Base-by-base conservation (phyloP, 2,329 filamentous ascomycete species). In the Metarhizium robertsii region DNA sequence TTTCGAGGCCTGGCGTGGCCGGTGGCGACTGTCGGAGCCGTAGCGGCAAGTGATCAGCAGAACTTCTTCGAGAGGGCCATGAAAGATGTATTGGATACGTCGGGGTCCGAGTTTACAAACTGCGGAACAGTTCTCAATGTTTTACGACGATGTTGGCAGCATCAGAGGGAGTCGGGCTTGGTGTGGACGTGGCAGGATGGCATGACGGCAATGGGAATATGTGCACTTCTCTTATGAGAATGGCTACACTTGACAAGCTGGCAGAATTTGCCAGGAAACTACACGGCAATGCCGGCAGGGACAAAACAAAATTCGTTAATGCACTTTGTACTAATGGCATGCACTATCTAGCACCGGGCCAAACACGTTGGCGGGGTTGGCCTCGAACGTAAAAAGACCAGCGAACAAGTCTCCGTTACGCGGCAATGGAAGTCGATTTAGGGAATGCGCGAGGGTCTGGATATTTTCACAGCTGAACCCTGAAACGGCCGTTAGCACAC, bases 121-220 rank as follows among this genome's bases (percentile, higher is more conserved):
- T 64, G 58, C 3, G 57, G 55, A 0, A 64, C 60, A 1, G 58
- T 61, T 0, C 49, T 58, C 14, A 48, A 51, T 3, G 57, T 63
- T 1, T 50, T 63, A 30, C 50, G 53, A 10, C 55, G 59, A 10
- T 59, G 55, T 7, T 64, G 61, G 61, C 16, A 50, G 5, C 55
- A 60, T 7, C 42, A 45, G 3, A 7, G 25, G 2, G 47, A 14
- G 2, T 46, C 55, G 0, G 52, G 47, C 14, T 34, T 42, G 30
- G 4, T 53, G 8, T 64, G 62, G 60, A 60, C 55, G 13, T 60
- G 59, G 6, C 53, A 57, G 2, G 36, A 60, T 5, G 58, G 59
- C 0, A 64, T 63, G 59, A 49, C 43, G 2, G 51, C 60, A 40
- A 55, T 64, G 58, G 57, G 56, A 0, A 58, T 64, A 2, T 63